A percentile compares a stretch with the other conserved stretches of the same genome.
Conservation (phyloP, 2,329 filamentous ascomycete species). For the Aspergillus nomiae region DNA sequence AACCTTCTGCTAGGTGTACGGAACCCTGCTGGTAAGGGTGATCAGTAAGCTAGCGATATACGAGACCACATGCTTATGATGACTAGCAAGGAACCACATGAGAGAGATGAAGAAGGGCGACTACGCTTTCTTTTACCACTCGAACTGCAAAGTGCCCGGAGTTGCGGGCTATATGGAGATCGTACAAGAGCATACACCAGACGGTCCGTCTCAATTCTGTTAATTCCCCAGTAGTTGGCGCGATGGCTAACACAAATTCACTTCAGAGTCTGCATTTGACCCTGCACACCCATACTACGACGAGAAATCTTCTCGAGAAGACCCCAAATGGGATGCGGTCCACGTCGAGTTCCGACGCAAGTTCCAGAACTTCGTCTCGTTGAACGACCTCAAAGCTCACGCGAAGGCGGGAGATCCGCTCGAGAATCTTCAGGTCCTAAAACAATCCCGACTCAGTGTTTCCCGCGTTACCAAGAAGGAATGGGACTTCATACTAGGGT, state of each 20-base stretch:
- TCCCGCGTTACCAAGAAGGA: slow-evolving; percentile 49
- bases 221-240: background rate
- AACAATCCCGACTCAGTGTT: slow-evolving; percentile 80
- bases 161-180: slow-evolving; percentile 90
- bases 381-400: slow-evolving; percentile 71
- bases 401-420: slow-evolving; percentile 60
- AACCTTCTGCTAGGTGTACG: slow-evolving; percentile 43
- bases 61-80: slow-evolving; percentile 19
- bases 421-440: slow-evolving; percentile 79
- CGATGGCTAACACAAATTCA: slow-evolving; percentile 14
- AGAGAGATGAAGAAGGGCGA: slow-evolving; percentile 89
- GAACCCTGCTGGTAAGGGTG: slow-evolving; percentile 42
- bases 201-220: slow-evolving; percentile 58
- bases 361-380: slow-evolving; percentile 68
- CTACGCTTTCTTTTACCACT: slow-evolving; percentile 95
- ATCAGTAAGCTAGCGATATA: background rate
- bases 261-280: slow-evolving; percentile 69
- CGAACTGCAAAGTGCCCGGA: slow-evolving; percentile 84
- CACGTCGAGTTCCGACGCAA: slow-evolving; percentile 86
- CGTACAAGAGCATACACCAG: slow-evolving; percentile 77
- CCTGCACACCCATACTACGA: slow-evolving; percentile 80
- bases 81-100: slow-evolving; percentile 79
- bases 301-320: slow-evolving; percentile 66
- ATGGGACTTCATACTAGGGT: slow-evolving; percentile 52
- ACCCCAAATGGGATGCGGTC: slow-evolving; percentile 84